These are phyloP conservation scores for Jasminum sambac DNA, from an alignment of 257 asterid species.

Conservation along the genomic window DNA sequence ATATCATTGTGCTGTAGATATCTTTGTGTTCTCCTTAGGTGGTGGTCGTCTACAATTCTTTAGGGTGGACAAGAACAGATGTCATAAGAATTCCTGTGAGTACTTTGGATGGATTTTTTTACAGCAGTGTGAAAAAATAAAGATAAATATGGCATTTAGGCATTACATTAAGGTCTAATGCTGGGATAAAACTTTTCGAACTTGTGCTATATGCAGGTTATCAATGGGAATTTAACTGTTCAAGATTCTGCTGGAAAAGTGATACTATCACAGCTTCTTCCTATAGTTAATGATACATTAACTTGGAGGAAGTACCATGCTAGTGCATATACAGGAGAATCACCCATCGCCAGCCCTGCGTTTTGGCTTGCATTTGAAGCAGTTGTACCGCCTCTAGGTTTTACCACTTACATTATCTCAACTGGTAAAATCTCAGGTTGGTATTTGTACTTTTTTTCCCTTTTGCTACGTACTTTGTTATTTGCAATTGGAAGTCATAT, in stretches of 20 bases:
- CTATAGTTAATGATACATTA: constrained; percentile 60
- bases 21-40: constrained; percentile 47
- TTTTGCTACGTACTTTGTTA: too few relatives aligned
- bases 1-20: background rate
- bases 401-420: constrained; percentile 65
- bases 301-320: constrained; percentile 53
- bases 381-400: constrained; percentile 81
- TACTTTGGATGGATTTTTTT: constrained; percentile 20
- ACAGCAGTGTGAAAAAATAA: too few relatives aligned
- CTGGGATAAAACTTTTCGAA: constrained; percentile 15
- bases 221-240: constrained; percentile 53
- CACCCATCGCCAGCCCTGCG: constrained; percentile 45
- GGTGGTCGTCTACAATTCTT: constrained; percentile 79
- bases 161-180: background rate
- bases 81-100: constrained; percentile 91
- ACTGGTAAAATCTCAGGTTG: constrained; percentile 52
- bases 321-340: constrained; percentile 59
- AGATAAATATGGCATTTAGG: background rate
- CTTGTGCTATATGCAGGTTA: constrained; percentile 53
- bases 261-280: constrained; percentile 68
- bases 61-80: constrained; percentile 86
- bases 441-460: constrained; percentile 13
- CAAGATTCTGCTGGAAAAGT: constrained; percentile 72
- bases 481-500: too few relatives aligned
- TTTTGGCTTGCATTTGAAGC: constrained; percentile 87